Base-by-base conservation (phyloP, 331 rosid genomes). In the Arachis monticola region DNA sequence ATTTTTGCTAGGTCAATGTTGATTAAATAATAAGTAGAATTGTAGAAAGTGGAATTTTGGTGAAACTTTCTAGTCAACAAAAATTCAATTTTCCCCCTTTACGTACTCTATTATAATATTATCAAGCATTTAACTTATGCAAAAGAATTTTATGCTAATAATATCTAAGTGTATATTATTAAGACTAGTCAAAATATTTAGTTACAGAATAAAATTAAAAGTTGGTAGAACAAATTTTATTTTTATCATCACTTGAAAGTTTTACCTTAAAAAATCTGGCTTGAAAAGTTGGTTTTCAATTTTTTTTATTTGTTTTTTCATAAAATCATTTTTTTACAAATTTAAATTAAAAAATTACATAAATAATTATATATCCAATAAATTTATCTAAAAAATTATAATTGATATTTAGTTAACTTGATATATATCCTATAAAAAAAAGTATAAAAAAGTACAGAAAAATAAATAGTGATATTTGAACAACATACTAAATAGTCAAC, bases 401-500 rank as follows among this genome's bases (percentile, higher is more conserved):
- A 10, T n/a, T 45, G 14, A 51, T 10, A 74, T 48, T 44, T 44
- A 44, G 44, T 51, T 64, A 63, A 40, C 31, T 64, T 62, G 5
- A 13, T 14, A 41, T 41, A 7, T 14, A 73, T 12, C 32, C 5
- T 5, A 74, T 0, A 38, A 31, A 3, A 73, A 35, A 40, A 13
- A 35, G 2, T 35, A 35, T 35, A 52, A 14, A 73, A n/a, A n/a
- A n/a, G n/a, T n/a, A n/a, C n/a, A n/a, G n/a, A n/a, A n/a, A n/a
- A n/a, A n/a, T n/a, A n/a, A n/a, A n/a, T n/a, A n/a, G n/a, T n/a
- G 48, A 13, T 42, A 9, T 30, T 13, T 5, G 12, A 60, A 14
- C 41, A 53, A 46, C 8, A 11, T 56, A 14, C 2, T 45, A 31
- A 1, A 3, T 14, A 12, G 80, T 67, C 74, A 76, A 76, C 68